Evolutionary conservation across 108 stramenopile genomes (phyloP).

Genomic region (Fragilaria crotonensis): DNA sequence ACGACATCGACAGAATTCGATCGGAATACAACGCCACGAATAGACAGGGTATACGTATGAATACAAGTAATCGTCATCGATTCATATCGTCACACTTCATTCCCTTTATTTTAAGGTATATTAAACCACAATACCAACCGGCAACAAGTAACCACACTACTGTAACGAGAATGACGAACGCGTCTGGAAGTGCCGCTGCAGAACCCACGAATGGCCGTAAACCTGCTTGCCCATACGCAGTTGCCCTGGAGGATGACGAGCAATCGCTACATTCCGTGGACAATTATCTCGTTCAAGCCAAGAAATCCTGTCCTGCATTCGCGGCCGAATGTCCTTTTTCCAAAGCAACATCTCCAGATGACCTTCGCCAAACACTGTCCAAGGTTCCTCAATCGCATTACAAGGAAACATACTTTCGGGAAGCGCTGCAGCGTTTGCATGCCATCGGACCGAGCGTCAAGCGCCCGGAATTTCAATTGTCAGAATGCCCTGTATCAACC

Average conservation of each 20-base stretch:
- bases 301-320: background rate
- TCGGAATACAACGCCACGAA: too few relatives aligned
- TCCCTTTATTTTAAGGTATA: too few relatives aligned
- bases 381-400: background rate
- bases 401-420: background rate
- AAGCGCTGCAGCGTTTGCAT: background rate
- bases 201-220: too few relatives aligned
- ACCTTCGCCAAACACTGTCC: background rate
- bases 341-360: background rate
- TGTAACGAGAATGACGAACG: too few relatives aligned
- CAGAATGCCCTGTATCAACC: background rate
- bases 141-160: too few relatives aligned
- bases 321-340: background rate
- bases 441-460: background rate
- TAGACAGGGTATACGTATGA: too few relatives aligned
- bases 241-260: background rate
- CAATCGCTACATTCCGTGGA: background rate
- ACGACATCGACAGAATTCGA: too few relatives aligned
- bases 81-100: too few relatives aligned
- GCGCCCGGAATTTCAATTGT: background rate
- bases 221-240: background rate
- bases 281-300: background rate
- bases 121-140: too few relatives aligned
- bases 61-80: too few relatives aligned
- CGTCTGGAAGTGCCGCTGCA: too few relatives aligned